Percentiles rank a stretch among this genome's conserved stretches.
Evolutionary conservation across 2,329 filamentous ascomycete species (phyloP).

Genomic region (Diaporthe batatas): DNA sequence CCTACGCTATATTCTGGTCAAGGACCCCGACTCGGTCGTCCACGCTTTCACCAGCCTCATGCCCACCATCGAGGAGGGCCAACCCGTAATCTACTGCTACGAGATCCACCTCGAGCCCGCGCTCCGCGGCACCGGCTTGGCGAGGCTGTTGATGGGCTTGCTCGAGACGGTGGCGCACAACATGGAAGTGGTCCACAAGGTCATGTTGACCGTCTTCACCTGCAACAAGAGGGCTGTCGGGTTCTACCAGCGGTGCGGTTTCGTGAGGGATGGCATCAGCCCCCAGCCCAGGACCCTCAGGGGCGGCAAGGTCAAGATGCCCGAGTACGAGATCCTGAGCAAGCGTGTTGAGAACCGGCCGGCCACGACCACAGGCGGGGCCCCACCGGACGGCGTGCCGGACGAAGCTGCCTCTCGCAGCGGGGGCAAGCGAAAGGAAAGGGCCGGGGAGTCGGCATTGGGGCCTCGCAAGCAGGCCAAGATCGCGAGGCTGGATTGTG

Average conservation of each 20-base stretch:
- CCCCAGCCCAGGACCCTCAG: constrained; percentile 67
- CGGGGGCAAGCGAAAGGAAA: background rate
- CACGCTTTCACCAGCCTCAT: constrained; percentile 76
- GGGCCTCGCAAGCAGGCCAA: constrained; percentile 13
- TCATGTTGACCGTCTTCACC: constrained; percentile 81
- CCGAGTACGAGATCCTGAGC: constrained; percentile 74
- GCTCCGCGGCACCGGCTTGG: constrained; percentile 74
- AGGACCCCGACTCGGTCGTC: constrained; percentile 52
- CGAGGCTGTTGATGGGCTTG: constrained; percentile 69
- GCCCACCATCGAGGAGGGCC: constrained; percentile 76
- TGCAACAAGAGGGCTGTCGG: constrained; percentile 68
- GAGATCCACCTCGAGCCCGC: constrained; percentile 77
- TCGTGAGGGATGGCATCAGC: constrained; percentile 66
- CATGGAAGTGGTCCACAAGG: constrained; percentile 70
- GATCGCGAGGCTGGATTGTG: constrained; percentile 15
- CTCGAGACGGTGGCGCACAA: constrained; percentile 66
- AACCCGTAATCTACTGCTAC: constrained; percentile 81
- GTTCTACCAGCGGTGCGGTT: constrained; percentile 75
- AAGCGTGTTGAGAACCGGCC: constrained; percentile 51
- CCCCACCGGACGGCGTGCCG: background rate
- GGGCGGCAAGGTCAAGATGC: constrained; percentile 64
- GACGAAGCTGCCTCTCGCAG: too few species aligned
- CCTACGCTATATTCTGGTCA: constrained; percentile 77
- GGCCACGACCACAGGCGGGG: background rate
- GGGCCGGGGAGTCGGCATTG: background rate